These are phyloP conservation scores for Phytopythium cucurbitacearum DNA, from an alignment of 352 stramenopile species.

Conservation along the genomic window DNA sequence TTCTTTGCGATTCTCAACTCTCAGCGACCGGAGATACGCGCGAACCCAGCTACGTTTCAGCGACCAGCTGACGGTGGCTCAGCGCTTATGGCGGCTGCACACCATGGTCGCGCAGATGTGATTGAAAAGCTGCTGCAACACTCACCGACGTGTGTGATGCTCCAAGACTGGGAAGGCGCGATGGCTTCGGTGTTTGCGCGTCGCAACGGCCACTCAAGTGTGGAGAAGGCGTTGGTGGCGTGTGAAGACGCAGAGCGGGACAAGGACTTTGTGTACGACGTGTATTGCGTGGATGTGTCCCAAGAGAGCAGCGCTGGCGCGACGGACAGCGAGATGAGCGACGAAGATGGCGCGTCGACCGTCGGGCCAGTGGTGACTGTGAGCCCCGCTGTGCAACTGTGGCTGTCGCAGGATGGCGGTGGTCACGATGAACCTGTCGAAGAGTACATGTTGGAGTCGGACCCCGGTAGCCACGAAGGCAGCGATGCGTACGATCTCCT, in stretches of 20 bases:
- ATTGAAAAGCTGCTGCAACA: constrained; percentile 66
- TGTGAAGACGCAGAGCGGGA: constrained; percentile 74
- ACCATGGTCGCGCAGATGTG: constrained; percentile 73
- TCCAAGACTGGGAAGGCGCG: constrained; percentile 56
- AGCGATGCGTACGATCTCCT: constrained; percentile 48
- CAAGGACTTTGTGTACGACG: constrained; percentile 83
- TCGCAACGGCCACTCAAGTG: constrained; percentile 42
- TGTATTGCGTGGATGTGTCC: constrained; percentile 78
- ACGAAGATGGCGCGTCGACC: constrained; percentile 14
- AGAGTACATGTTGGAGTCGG: constrained; percentile 78
- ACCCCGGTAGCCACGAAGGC: constrained; percentile 67
- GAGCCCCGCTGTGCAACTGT: constrained; percentile 73
- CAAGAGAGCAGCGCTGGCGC: constrained; percentile 26
- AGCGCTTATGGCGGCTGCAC: constrained; percentile 70
- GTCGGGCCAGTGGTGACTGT: constrained; percentile 57
- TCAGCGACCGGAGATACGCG: constrained; percentile 30
- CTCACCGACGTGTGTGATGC: constrained; percentile 40
- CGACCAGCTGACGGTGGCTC: constrained; percentile 67
- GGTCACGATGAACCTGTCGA: constrained; percentile 47
- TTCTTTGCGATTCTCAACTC: constrained; percentile 69
- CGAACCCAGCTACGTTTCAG: constrained; percentile 54
- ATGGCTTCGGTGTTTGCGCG: constrained; percentile 58
- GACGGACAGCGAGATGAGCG: constrained; percentile 7
- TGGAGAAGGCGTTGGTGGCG: constrained; percentile 58
- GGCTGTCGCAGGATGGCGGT: constrained; percentile 61